Evolutionary conservation across 148 eudicot species (phyloP), one percentile per base, ranked within the genome.

Genomic region (Persicaria tinctoria): DNA sequence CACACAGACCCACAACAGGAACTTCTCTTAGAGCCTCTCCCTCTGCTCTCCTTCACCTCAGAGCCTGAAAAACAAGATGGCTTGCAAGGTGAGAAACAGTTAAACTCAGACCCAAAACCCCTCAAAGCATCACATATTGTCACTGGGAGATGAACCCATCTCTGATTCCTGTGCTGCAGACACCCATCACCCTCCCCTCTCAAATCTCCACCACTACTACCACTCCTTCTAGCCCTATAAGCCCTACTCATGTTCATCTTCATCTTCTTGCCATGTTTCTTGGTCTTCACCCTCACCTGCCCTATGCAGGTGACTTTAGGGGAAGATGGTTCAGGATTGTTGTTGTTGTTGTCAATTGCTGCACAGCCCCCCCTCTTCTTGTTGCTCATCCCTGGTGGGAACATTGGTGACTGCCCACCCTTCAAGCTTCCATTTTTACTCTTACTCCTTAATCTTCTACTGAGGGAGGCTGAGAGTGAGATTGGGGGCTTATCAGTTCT

Each of bases 221-320:
- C 45, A 4, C 76, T 51, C 47, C 89, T 79, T 11, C 70, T 78
- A 0, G 93, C 87, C 8, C 89, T 73, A 23, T 82, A 84, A 71
- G 84, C 84, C 3, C 32, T 60, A 38, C 78, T 54, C 75, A 81
- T 66, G 46, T 66, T 70, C 38, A 46, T 77, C 78, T 85, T 79
- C 73, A 82, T 84, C 63, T 87, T 86, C 80, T 82, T 86, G 23
- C 83, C 87, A n/a, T 91, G 88, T 14, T 94, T 94, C 85, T 86
- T 90, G 3, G 93, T 85, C 77, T 94, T 94, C 1, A 94, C 96
- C 4, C 96, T 79, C 0, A 94, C 98, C 13, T 94, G 97, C 2
- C 97, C 98, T 71, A 94, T 94, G 75, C 98, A 94, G 5, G 98
- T 94, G 8, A 94, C 98, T 49, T 94, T 94, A 0, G 98, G 98